Base-by-base conservation (phyloP, 495 filamentous ascomycete species). In the Hypoxylon crocopeplum region DNA sequence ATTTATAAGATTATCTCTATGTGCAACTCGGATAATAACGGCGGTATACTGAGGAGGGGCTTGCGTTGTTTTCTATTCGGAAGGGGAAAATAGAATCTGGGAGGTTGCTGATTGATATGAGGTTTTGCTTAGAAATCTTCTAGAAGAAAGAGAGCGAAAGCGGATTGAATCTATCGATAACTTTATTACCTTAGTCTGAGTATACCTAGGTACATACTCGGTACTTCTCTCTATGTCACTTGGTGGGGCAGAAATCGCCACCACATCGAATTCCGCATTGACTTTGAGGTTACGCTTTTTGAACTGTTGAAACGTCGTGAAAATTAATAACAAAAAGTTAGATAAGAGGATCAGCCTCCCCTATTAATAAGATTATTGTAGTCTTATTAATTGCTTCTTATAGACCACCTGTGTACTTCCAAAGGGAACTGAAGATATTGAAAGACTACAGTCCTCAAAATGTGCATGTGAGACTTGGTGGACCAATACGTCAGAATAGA, bases 1-100 rank as follows among this genome's bases (percentile, higher is more conserved):
- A 89, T 93, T 47, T 16, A 7, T 5, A 15, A n/a, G 37, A 0
- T 38, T 10, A 24, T 13, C 3, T 38, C 4, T 3, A 38, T 38
- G 5, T 19, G 15, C 17, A 34, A 34, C 4, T 12, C n/a, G 25
- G 25, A 29, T 5, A 38, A n/a, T 13, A 22, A 2, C 13, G 13
- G 16, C 11, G 7, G 24, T 46, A 16, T 59, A 42, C n/a, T 33
- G n/a, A 27, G 34, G 21, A 10, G 0, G 21, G 6, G 16, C 20
- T 10, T 50, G n/a, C 8, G 7, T 1, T 19, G 17, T 10, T 36
- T 48, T 54, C 3, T 36, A 41, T 38, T 22, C 7, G 12, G 24
- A 22, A 40, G 37, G 8, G 21, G 24, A 7, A 30, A 12, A 30
- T 17, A 12, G 7, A 33, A 22, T 27, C 42, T 27, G 17, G 5